These are phyloP conservation scores for Porphyrellus sp. DNA, from an alignment of 1,284 basidiomycete genomes.

Conservation along the genomic window DNA sequence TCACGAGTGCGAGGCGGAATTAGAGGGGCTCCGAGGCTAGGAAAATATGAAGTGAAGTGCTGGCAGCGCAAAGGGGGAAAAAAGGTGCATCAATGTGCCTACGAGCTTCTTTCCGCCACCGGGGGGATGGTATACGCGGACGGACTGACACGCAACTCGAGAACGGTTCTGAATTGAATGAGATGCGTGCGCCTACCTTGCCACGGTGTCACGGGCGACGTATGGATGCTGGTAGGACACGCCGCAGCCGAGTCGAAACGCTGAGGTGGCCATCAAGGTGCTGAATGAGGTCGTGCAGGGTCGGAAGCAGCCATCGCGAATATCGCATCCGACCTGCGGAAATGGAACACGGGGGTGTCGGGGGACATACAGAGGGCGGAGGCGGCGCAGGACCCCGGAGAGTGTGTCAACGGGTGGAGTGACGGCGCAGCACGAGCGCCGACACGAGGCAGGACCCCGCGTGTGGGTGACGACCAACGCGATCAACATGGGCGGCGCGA, in stretches of 20 bases:
- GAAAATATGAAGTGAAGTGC: conserved; percentile 17
- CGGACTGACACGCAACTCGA: conserved; percentile 9
- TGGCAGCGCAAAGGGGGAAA: conserved; percentile 7
- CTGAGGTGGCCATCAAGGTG: conserved; percentile 5
- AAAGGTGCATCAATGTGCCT: background rate
- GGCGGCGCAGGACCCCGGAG: conserved; percentile 15
- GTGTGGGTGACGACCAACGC: conserved; percentile 14
- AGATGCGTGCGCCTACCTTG: conserved; percentile 18
- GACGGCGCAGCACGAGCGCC: conserved; percentile 22
- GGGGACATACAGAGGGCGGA: too few species aligned
- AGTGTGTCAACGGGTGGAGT: background rate
- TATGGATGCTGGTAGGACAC: conserved; percentile 16
- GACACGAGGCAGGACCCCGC: conserved; percentile 35
- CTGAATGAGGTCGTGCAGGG: conserved; percentile 13
- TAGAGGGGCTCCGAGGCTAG: conserved; percentile 23
- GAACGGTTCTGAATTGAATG: conserved; percentile 13
- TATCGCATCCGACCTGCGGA: conserved; percentile 5
- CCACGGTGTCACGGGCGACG: conserved; percentile 1
- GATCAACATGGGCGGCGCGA: conserved; percentile 11
- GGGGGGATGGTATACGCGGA: background rate
- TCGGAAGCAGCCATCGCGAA: background rate
- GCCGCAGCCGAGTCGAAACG: conserved; percentile 14
- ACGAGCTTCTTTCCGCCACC: conserved; percentile 7
- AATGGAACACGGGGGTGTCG: conserved; percentile 1
- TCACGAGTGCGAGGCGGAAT: conserved; percentile 16